These are phyloP conservation scores for Ceratocystis papillata DNA, from an alignment of 2,329 filamentous ascomycete genomes.

Conservation along the genomic window DNA sequence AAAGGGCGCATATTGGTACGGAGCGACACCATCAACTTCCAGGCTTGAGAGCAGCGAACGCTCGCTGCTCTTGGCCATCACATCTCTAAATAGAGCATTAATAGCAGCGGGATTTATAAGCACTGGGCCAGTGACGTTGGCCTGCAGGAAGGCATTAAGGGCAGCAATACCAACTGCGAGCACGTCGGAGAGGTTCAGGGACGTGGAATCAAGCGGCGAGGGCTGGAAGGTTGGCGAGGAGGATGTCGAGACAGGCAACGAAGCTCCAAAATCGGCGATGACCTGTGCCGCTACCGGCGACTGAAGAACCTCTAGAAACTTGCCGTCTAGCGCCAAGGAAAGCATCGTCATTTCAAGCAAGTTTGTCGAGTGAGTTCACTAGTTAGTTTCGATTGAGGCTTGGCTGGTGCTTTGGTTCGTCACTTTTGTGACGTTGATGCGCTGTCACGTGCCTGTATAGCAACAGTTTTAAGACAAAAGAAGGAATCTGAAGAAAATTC, in stretches of 20 bases:
- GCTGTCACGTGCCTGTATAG: background rate
- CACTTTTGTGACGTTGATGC: background rate
- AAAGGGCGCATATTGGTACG: slow-evolving; percentile 73
- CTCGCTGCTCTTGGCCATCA: slow-evolving; percentile 39
- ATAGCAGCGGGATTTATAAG: slow-evolving; percentile 35
- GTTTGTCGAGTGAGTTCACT: background rate
- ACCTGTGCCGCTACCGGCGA: background rate
- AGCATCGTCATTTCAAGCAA: slow-evolving; percentile 5
- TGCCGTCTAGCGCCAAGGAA: slow-evolving; percentile 2
- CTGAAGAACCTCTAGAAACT: slow-evolving; percentile 13
- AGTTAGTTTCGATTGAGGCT: background rate
- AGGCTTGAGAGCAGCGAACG: slow-evolving; percentile 48
- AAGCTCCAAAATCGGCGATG: slow-evolving; percentile 9
- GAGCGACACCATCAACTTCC: slow-evolving; percentile 71
- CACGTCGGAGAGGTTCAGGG: slow-evolving; percentile 17
- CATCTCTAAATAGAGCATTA: slow-evolving; percentile 31
- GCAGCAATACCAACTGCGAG: slow-evolving; percentile 54
- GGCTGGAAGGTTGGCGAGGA: background rate
- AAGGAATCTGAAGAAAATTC: background rate
- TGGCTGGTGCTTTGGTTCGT: background rate
- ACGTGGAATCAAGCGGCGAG: background rate
- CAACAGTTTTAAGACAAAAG: background rate
- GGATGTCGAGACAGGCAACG: background rate
- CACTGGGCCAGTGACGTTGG: slow-evolving; percentile 78
- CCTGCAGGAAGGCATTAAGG: slow-evolving; percentile 70